Percentiles rank a stretch among this genome's conserved stretches.
These are phyloP conservation scores for Aureobasidium sp. DNA, from an alignment of 2,329 filamentous ascomycete genomes.

Conservation along the genomic window DNA sequence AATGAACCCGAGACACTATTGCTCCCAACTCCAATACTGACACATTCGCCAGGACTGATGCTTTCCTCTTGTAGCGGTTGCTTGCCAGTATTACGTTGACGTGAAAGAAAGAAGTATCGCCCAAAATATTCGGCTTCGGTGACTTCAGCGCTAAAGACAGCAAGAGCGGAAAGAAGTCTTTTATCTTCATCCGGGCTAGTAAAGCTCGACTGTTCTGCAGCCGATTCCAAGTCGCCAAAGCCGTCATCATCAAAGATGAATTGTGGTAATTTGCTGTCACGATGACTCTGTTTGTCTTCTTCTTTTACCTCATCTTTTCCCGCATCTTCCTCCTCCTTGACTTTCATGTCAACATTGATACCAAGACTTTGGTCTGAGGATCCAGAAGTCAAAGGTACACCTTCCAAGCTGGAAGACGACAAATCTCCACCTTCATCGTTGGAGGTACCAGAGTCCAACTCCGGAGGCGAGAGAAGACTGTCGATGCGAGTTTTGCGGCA, in stretches of 20 bases:
- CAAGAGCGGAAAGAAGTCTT: not conserved
- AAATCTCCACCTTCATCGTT: not conserved
- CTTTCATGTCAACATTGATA: not conserved
- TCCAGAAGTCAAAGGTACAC: not conserved
- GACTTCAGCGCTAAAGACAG: conserved; percentile 1
- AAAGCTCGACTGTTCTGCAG: too few relatives aligned
- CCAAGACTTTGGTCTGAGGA: not conserved
- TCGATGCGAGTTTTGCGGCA: conserved; percentile 7
- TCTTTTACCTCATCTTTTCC: not conserved
- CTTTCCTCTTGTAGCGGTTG: not conserved
- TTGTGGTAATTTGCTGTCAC: not conserved
- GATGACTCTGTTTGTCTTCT: not conserved
- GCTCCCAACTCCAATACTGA: not conserved
- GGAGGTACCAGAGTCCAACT: not conserved
- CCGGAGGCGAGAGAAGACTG: conserved; percentile 15
- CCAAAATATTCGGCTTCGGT: conserved; percentile 2
- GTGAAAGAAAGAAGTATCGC: not conserved
- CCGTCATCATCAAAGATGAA: not conserved
- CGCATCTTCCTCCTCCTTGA: not conserved
- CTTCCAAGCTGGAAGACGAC: not conserved
- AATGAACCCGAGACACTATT: not conserved
- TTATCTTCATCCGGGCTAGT: not conserved
- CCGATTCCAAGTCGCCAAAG: not conserved
- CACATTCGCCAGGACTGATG: not conserved
- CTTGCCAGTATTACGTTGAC: not conserved